phyloP scores from a whole-genome alignment of 257 asterid species.

The Rubia yunnanensis region DNA sequence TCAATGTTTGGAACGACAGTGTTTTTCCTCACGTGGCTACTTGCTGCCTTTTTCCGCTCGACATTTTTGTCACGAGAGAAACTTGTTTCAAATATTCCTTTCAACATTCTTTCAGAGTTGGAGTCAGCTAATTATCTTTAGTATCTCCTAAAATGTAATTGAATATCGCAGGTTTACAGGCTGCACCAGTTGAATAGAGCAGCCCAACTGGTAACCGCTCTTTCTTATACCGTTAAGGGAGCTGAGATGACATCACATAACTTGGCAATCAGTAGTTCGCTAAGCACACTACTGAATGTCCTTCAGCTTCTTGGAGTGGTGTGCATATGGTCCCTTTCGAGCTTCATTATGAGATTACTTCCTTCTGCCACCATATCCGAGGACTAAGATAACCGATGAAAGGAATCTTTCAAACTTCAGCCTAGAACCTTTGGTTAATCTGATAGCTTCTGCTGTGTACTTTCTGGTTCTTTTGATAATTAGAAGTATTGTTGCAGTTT shows the following conservation, averaged over 20 bases:
- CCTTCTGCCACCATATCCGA: conserved; percentile 36
- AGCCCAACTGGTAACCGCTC: conserved; percentile 89
- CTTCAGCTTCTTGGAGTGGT: conserved; percentile 83
- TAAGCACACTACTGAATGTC: conserved; percentile 66
- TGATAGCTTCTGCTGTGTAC: background rate
- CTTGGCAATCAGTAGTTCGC: conserved; percentile 70
- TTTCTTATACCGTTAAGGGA: conserved; percentile 80
- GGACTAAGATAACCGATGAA: conserved; percentile 4
- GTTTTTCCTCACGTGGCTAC: background rate
- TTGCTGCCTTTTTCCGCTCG: background rate
- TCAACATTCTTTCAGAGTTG: background rate
- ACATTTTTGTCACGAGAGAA: background rate
- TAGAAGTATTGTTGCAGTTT: background rate
- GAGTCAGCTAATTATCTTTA: background rate
- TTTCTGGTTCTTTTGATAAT: background rate
- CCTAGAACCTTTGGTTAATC: background rate
- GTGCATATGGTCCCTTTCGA: conserved; percentile 90
- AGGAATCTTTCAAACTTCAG: background rate
- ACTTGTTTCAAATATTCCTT: background rate
- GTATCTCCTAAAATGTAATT: background rate
- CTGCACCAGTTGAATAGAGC: conserved; percentile 95
- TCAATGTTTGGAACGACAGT: background rate
- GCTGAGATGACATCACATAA: conserved; percentile 94
- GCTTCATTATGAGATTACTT: conserved; percentile 70
- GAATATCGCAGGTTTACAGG: conserved; percentile 58